Evolutionary conservation across 495 filamentous ascomycete genomes (phyloP).

Genomic region (Neurospora discreta): DNA sequence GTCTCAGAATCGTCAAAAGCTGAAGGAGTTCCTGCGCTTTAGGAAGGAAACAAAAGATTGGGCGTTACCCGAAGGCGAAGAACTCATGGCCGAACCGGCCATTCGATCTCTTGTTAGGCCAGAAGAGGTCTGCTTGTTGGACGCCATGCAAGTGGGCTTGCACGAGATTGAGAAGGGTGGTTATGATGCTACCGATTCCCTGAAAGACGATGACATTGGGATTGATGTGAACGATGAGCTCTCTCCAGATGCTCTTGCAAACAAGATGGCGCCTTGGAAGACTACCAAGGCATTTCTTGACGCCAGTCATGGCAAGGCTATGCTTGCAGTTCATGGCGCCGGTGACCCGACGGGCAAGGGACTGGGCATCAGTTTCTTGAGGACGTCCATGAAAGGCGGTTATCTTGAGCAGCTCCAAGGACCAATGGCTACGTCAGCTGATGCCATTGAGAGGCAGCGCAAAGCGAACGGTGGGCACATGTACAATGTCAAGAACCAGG

Average conservation of each 20-base stretch:
- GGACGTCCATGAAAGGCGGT: slow-evolving; percentile 96
- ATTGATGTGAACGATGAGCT: slow-evolving; percentile 36
- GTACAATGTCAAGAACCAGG: slow-evolving; percentile 92
- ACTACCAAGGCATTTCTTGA: slow-evolving; percentile 91
- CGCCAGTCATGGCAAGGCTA: slow-evolving; percentile 88
- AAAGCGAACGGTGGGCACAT: slow-evolving; percentile 90
- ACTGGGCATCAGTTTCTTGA: slow-evolving; percentile 88
- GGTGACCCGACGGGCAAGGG: slow-evolving; percentile 94
- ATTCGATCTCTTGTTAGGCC: slow-evolving; percentile 83
- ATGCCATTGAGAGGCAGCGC: slow-evolving; percentile 50
- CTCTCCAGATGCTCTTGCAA: slow-evolving; percentile 54
- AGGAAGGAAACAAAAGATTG: slow-evolving; percentile 75
- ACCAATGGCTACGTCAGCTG: slow-evolving; percentile 71
- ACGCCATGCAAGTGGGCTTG: slow-evolving; percentile 92
- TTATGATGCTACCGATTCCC: slow-evolving; percentile 54
- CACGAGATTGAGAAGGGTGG: slow-evolving; percentile 70
- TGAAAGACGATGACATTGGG: slow-evolving; percentile 38
- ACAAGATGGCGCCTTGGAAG: slow-evolving; percentile 84
- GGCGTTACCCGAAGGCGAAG: slow-evolving; percentile 61
- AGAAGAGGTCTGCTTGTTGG: slow-evolving; percentile 86
- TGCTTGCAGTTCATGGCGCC: slow-evolving; percentile 87
- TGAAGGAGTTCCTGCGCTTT: slow-evolving; percentile 91
- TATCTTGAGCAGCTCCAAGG: slow-evolving; percentile 87
- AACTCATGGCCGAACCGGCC: slow-evolving; percentile 60
- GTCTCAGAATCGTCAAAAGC: slow-evolving; percentile 88